These are phyloP conservation scores for Paramecium biaurelia DNA, from an alignment of 73 alveolate genomes.

Conservation along the genomic window DNA sequence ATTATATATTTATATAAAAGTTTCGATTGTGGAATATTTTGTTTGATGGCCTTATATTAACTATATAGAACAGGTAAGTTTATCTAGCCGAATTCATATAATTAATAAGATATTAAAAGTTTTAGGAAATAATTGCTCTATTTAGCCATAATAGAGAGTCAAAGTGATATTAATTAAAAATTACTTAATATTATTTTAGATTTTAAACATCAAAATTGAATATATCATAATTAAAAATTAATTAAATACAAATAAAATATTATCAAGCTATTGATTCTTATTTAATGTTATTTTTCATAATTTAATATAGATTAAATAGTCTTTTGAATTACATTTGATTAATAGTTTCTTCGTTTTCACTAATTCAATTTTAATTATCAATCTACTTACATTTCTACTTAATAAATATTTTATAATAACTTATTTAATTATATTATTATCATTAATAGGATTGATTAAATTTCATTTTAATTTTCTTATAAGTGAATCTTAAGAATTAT, in stretches of 20 bases:
- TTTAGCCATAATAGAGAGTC: neutral
- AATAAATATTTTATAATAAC: neutral
- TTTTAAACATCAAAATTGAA: neutral
- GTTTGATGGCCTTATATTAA: neutral
- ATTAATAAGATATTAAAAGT: neutral
- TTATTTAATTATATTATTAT: neutral
- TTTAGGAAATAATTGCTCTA: neutral
- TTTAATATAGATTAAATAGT: too few relatives aligned
- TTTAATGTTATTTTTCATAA: neutral
- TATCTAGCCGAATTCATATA: neutral
- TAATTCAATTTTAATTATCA: neutral
- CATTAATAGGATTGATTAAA: neutral
- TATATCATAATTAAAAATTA: neutral
- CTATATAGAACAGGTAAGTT: neutral
- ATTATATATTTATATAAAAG: neutral
- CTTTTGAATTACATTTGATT: too few relatives aligned
- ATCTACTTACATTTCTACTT: neutral
- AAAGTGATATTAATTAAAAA: neutral
- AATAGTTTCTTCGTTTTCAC: too few relatives aligned
- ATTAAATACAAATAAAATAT: neutral
- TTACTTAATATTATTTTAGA: neutral
- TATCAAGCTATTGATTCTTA: neutral
- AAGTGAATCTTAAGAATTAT: neutral
- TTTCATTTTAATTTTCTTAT: neutral
- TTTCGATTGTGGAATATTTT: neutral